Conservation (phyloP, 495 filamentous ascomycete species). For the Podospora appendiculata region DNA sequence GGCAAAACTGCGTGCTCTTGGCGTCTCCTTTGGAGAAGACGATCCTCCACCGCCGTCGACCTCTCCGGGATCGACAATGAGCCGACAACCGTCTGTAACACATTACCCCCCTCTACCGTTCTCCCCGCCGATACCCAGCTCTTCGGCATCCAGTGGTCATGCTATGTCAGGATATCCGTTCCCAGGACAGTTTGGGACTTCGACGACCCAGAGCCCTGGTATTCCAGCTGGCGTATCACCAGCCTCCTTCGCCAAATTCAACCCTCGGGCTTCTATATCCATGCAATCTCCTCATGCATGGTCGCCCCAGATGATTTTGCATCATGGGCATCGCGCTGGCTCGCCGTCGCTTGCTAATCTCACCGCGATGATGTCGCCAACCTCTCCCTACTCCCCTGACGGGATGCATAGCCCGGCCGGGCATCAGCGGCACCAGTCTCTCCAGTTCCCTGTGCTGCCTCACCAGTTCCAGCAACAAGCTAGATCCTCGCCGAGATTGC, state of each 20-base stretch:
- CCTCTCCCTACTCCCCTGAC: slow-evolving; percentile 42
- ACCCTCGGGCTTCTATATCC: slow-evolving; percentile 48
- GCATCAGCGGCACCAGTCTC: slow-evolving; percentile 51
- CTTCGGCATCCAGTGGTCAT: slow-evolving; percentile 56
- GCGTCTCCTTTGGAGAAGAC: slow-evolving; percentile 70
- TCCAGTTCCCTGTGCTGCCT: slow-evolving; percentile 48
- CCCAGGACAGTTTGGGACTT: slow-evolving; percentile 45
- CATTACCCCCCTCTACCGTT: slow-evolving; percentile 59
- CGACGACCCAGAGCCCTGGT: slow-evolving; percentile 49
- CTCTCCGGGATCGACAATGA: slow-evolving; percentile 45
- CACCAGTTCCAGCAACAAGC: slow-evolving; percentile 46
- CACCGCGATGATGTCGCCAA: slow-evolving; percentile 41
- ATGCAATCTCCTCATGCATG: slow-evolving; percentile 42
- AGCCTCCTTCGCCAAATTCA: slow-evolving; percentile 50
- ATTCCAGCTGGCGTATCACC: slow-evolving; percentile 45
- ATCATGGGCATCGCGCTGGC: slow-evolving; percentile 44
- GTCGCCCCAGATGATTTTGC: slow-evolving; percentile 48
- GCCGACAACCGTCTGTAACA: slow-evolving; percentile 50
- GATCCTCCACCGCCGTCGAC: slow-evolving; percentile 51
- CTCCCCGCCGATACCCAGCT: slow-evolving; percentile 64
- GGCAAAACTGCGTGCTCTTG: slow-evolving; percentile 83
- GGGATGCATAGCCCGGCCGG: slow-evolving; percentile 34
- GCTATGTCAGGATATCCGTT: slow-evolving; percentile 53
- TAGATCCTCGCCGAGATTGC: slow-evolving; percentile 47
- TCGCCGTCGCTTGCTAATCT: slow-evolving; percentile 49